Evolutionary conservation across 169 alveolate species (phyloP), one percentile per base, ranked within the genome.

Genomic region (Theileria luwenshuni): DNA sequence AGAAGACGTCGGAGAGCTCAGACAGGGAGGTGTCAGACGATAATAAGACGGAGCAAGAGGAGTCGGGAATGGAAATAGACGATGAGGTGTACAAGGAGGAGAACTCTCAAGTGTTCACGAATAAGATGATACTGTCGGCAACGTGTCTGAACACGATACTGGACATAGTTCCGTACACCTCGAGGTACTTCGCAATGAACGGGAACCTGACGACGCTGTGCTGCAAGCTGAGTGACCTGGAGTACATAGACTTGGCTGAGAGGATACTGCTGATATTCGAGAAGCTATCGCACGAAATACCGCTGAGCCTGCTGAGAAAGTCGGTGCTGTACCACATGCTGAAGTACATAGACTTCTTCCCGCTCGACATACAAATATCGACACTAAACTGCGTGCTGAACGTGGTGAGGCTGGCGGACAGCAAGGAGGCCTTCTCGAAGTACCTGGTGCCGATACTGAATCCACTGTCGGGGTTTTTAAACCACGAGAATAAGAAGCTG

Each of bases 191-290:
- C 69, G 38, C 63, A 32, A 38, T 76, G 21, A 52, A 81, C 80
- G 41, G 43, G 28, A 23, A 64, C 52, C 30, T 81, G 59, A 64
- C 27, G 28, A 25, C 35, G 3, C 47, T 81, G 52, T 43, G 56
- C 59, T 27, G 19, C 3, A 52, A 43, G 70, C 60, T 81, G 38
- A 41, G 45, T 12, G 60, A 81, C 19, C 38, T 81, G 13, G 73
- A 81, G 69, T 81, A 74, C 69, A 54, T 81, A 7, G 89, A 81
- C 43, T 25, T 81, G 15, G 89, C 84, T 2, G 89, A 81, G 63
- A 32, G 74, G 7, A 41, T 81, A 23, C 75, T 81, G 19, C 72
- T 67, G 58, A 73, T 81, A 13, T 64, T 63, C 43, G 89, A 81
- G 19, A 81, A 73, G 52, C 58, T 81, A 5, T 48, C 70, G 2